Evolutionary conservation across 2,329 filamentous ascomycete genomes (phyloP).

Genomic region (Trichoderma semiorbis): DNA sequence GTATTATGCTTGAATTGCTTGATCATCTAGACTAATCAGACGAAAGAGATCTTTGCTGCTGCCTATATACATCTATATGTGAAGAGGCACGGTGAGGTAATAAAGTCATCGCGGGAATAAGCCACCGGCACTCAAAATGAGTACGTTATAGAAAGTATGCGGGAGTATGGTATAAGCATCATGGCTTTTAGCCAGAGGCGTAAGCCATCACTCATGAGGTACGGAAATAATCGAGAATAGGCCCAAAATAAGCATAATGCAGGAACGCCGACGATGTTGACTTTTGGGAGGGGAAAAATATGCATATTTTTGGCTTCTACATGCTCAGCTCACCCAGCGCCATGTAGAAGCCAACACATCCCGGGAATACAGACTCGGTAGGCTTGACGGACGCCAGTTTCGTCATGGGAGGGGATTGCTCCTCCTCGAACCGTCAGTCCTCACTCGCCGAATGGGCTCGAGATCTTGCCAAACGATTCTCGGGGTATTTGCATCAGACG

Average conservation of each 20-base stretch:
- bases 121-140: background rate
- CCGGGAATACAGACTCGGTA: background rate
- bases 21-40: background rate
- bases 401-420: background rate
- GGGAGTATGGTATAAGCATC: background rate
- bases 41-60: background rate
- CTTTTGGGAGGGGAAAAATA: background rate
- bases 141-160: background rate
- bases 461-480: background rate
- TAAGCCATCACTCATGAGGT: background rate
- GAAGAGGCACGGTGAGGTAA: background rate
- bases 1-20: background rate
- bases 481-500: background rate
- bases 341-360: background rate
- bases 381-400: background rate
- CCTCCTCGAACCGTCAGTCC: background rate
- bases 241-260: background rate
- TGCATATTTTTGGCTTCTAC: background rate
- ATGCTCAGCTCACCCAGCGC: background rate
- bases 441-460: background rate
- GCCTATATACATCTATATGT: background rate
- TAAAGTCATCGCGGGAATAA: background rate
- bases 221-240: background rate
- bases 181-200: background rate
- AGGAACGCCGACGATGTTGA: background rate